Percentiles rank a stretch among this genome's conserved stretches.
phyloP scores from a whole-genome alignment of 2,329 filamentous ascomycete genomes.

The Neofusicoccum parvum region DNA sequence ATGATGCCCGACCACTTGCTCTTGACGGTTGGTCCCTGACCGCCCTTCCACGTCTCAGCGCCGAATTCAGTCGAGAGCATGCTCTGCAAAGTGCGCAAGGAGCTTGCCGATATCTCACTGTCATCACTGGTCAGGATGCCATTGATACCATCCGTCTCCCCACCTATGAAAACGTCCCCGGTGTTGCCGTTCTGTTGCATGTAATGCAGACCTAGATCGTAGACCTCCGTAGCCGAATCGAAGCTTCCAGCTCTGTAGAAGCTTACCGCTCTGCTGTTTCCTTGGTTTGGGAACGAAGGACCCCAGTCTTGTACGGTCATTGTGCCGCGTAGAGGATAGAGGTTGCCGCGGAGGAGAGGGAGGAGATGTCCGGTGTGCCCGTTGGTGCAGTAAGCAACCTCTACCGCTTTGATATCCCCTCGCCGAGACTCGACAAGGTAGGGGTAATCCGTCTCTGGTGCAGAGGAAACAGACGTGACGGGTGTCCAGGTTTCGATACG shows the following conservation, averaged over 20 bases:
- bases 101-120: conserved; percentile 1
- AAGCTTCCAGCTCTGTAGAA: conserved; percentile 31
- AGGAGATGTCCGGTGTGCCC: conserved; percentile 56
- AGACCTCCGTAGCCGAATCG: conserved; percentile 22
- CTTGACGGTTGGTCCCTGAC: conserved; percentile 31
- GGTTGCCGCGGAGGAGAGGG: conserved; percentile 49
- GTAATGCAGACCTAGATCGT: neutral
- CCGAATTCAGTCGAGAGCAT: conserved; percentile 24
- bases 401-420: conserved; percentile 49
- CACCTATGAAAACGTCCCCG: conserved; percentile 26
- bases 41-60: conserved; percentile 23
- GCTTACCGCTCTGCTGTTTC: conserved; percentile 53
- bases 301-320: conserved; percentile 56
- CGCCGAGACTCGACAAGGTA: conserved; percentile 46
- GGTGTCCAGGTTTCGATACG: conserved; percentile 45
- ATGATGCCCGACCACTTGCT: conserved; percentile 56
- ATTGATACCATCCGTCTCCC: conserved; percentile 24
- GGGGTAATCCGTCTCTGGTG: conserved; percentile 34
- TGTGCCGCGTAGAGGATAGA: conserved; percentile 50
- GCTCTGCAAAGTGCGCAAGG: conserved; percentile 18
- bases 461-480: conserved; percentile 33
- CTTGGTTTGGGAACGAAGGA: conserved; percentile 30
- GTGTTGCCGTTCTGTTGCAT: conserved; percentile 23
- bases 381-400: conserved; percentile 63
- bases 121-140: conserved; percentile 25